Conservation (phyloP, 2,329 filamentous ascomycete species). For the Tolypocladium cylindrosporum region DNA sequence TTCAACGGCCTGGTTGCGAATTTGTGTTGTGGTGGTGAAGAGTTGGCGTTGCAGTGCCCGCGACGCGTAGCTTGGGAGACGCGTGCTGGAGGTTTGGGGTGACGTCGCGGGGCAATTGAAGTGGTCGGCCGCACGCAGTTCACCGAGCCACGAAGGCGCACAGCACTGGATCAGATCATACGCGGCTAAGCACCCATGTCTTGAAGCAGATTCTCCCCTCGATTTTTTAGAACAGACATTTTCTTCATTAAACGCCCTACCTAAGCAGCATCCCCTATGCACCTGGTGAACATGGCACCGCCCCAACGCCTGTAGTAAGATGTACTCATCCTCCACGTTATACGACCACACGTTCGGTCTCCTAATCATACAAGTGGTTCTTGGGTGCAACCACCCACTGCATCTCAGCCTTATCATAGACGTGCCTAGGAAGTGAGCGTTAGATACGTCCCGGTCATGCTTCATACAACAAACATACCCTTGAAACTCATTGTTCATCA, state of each 20-base stretch:
- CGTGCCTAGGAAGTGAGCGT: constrained; percentile 19
- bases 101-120: constrained; percentile 2
- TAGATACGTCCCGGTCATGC: constrained; percentile 5
- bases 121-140: background rate
- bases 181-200: no score
- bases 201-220: no score
- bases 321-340: background rate
- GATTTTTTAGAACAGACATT: no score
- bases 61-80: constrained; percentile 1
- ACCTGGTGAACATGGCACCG: background rate
- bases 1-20: background rate
- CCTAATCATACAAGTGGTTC: background rate
- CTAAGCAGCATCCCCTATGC: background rate
- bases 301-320: background rate
- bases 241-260: no score
- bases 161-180: no score
- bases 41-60: background rate
- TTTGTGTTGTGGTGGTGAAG: background rate
- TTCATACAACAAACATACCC: constrained; percentile 27
- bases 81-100: constrained; percentile 1
- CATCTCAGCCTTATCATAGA: constrained; percentile 28
- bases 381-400: constrained; percentile 15
- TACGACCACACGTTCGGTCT: background rate
- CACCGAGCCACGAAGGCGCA: background rate
- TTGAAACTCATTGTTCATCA: constrained; percentile 41